A percentile compares a stretch with the other conserved stretches of the same genome.
Conservation (phyloP, 768 basidiomycete genomes). For the Fomitopsis serialis region DNA sequence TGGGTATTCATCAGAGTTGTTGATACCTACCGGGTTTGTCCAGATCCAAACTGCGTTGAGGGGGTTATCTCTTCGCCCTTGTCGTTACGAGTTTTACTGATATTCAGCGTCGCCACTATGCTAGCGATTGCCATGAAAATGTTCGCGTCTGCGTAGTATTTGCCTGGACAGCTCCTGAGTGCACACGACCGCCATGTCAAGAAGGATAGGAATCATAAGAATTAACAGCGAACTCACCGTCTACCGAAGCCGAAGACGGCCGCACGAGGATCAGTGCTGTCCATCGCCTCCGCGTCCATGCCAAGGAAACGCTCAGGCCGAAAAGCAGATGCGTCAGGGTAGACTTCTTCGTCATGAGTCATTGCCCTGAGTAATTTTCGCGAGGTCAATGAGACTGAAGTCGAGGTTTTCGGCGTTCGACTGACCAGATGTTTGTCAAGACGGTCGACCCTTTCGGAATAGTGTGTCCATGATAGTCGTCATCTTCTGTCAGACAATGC, state of each 20-base stretch:
- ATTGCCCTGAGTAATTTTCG: constrained; percentile 18
- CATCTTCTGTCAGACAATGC: too few relatives aligned
- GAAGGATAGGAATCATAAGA: too few relatives aligned
- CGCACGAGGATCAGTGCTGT: too few relatives aligned
- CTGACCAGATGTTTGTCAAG: too few relatives aligned
- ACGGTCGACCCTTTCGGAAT: too few relatives aligned
- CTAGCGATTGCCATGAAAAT: constrained; percentile 39
- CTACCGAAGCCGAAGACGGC: too few relatives aligned
- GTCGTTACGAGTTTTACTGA: constrained; percentile 35
- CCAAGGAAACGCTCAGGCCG: constrained; percentile 30
- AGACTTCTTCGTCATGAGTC: constrained; percentile 24
- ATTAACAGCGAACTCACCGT: too few relatives aligned
- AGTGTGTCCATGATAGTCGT: too few relatives aligned
- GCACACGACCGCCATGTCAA: too few relatives aligned
- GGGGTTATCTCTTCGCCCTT: constrained; percentile 34
- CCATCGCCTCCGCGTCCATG: background rate
- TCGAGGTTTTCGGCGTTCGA: too few relatives aligned
- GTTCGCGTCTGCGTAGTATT: constrained; percentile 41
- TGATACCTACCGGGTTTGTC: constrained; percentile 40
- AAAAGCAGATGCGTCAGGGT: constrained; percentile 40
- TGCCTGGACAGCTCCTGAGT: constrained; percentile 52
- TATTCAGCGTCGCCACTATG: constrained; percentile 39
- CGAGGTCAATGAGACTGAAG: too few relatives aligned
- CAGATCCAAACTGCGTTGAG: constrained; percentile 30
- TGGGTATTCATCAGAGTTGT: too few relatives aligned